Evolutionary conservation across 164 flowering plant species (phyloP).

Genomic region (Protea cynaroides): DNA sequence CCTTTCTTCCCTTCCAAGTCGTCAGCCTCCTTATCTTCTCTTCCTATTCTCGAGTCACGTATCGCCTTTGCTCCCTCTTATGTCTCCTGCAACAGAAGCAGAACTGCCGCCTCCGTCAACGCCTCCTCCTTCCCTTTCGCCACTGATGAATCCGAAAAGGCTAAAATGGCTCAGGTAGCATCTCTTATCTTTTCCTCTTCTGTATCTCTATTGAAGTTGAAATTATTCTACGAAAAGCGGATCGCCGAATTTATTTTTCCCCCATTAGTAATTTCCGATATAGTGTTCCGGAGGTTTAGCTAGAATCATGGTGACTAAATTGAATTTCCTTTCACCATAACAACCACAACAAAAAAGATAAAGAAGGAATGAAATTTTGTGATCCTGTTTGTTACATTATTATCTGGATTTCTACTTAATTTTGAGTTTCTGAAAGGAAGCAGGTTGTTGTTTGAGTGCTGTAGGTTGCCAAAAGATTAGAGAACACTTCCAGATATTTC

Average conservation of each 20-base stretch:
- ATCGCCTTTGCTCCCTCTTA: conserved; percentile 7
- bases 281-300: no score
- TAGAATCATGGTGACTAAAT: no score
- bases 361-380: no score
- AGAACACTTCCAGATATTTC: conserved; percentile 78
- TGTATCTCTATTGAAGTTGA: neutral
- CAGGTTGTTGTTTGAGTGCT: conserved; percentile 7
- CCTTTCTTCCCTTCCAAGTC: conserved; percentile 9
- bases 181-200: neutral
- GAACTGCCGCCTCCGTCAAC: neutral
- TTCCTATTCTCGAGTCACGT: conserved; percentile 5
- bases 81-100: conserved; percentile 4
- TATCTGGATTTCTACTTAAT: no score
- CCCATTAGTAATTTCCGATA: no score
- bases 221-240: no score
- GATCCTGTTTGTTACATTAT: no score
- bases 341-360: no score
- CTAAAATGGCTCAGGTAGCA: conserved; percentile 77
- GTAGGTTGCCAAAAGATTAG: conserved; percentile 88
- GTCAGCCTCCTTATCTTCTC: conserved; percentile 1
- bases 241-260: neutral
- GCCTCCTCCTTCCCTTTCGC: conserved; percentile 34
- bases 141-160: conserved; percentile 57
- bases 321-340: no score
- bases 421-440: no score